Conservation (phyloP, 441 rosid species). For the Corymbia citriodora region DNA sequence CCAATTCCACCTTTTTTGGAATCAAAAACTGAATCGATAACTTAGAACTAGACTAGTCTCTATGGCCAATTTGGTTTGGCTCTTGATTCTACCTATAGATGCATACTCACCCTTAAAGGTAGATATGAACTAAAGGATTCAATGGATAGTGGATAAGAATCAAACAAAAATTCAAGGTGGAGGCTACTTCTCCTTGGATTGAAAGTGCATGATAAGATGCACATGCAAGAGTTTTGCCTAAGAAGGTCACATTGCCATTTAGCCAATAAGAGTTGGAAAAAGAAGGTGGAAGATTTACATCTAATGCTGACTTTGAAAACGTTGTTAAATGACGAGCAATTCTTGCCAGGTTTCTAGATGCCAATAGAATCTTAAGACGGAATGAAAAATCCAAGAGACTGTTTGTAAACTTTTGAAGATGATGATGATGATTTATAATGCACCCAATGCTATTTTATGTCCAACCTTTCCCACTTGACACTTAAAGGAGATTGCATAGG, state of each 20-base stretch:
- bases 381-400: neutral
- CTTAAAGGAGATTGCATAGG: neutral
- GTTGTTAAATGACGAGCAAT: neutral
- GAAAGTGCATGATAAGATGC: neutral
- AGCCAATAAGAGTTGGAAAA: neutral
- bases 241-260: neutral
- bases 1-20: too few species aligned
- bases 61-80: accelerated
- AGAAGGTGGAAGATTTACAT: neutral
- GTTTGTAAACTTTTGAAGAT: neutral
- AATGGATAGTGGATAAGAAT: neutral
- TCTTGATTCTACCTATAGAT: neutral
- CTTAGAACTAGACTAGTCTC: accelerated
- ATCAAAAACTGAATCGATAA: too few species aligned
- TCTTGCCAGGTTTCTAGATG: neutral
- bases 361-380: neutral
- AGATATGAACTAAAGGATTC: neutral
- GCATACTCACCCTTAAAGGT: neutral
- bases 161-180: neutral
- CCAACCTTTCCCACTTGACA: accelerated
- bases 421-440: neutral
- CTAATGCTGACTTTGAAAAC: neutral
- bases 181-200: neutral
- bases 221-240: neutral
- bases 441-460: neutral